These are phyloP conservation scores for Psidium friedrichsthalianum DNA, from an alignment of 345 rosid species.

Conservation along the genomic window DNA sequence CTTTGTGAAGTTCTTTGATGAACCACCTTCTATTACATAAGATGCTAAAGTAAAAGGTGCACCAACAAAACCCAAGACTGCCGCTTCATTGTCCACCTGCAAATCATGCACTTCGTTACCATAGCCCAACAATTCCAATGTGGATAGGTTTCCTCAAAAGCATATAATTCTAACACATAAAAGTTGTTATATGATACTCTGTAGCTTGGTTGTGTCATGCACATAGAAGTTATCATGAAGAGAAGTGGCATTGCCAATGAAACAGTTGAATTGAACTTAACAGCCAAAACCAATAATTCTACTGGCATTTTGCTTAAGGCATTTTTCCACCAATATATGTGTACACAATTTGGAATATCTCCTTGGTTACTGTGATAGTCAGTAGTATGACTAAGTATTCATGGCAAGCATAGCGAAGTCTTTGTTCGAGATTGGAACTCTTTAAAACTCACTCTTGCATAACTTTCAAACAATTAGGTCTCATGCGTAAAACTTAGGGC, in stretches of 20 bases:
- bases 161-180: background rate
- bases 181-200: background rate
- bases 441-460: background rate
- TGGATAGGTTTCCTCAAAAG: background rate
- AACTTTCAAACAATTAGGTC: background rate
- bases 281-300: background rate
- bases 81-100: conserved; percentile 72
- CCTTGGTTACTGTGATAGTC: background rate
- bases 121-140: background rate
- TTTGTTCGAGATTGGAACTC: background rate
- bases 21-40: conserved; percentile 90
- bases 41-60: conserved; percentile 99
- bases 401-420: background rate
- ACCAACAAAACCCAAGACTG: conserved; percentile 91
- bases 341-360: background rate
- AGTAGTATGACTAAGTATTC: background rate
- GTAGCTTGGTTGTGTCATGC: background rate
- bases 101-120: background rate
- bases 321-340: background rate
- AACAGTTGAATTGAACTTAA: background rate
- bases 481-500: background rate
- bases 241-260: background rate
- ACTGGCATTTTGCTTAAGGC: background rate
- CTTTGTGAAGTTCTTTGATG: conserved; percentile 83
- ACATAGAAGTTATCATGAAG: background rate